Conservation (phyloP, 768 basidiomycete genomes). For the Podaxis carcinomalis region DNA sequence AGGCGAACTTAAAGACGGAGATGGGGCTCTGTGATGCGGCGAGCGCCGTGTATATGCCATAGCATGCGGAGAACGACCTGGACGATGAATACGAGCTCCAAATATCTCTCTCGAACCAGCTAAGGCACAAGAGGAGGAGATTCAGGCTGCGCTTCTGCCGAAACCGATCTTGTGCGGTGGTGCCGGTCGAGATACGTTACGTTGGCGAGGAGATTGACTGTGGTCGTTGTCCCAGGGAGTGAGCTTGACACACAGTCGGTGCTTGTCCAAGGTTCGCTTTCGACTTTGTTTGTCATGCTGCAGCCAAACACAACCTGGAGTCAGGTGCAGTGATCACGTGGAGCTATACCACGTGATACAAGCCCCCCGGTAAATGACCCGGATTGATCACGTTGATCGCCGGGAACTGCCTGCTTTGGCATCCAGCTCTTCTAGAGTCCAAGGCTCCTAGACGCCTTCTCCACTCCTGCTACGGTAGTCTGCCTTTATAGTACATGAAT, state of each 20-base stretch:
- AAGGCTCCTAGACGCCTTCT: neutral
- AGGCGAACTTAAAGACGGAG: constrained; percentile 31
- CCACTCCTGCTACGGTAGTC: neutral
- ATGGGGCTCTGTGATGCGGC: constrained; percentile 38
- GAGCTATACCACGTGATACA: constrained; percentile 13
- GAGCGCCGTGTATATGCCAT: constrained; percentile 44
- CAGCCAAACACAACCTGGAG: constrained; percentile 29
- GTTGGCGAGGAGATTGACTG: constrained; percentile 13
- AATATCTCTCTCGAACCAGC: constrained; percentile 20
- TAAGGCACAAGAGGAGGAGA: constrained; percentile 14
- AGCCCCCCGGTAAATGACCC: neutral
- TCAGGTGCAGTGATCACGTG: constrained; percentile 22
- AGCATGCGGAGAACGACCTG: constrained; percentile 19
- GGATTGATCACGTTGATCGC: neutral
- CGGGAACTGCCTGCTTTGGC: neutral
- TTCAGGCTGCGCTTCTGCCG: constrained; percentile 2
- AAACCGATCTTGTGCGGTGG: neutral
- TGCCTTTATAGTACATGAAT: too few relatives aligned
- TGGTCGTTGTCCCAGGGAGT: constrained; percentile 25
- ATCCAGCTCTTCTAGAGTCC: neutral
- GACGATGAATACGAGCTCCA: constrained; percentile 18
- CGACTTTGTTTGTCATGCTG: constrained; percentile 27
- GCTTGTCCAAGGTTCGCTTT: constrained; percentile 32
- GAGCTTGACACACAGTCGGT: constrained; percentile 17
- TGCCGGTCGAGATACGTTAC: neutral